phyloP scores from a whole-genome alignment of 2,329 filamentous ascomycete species.

The Diaporthe velutina region DNA sequence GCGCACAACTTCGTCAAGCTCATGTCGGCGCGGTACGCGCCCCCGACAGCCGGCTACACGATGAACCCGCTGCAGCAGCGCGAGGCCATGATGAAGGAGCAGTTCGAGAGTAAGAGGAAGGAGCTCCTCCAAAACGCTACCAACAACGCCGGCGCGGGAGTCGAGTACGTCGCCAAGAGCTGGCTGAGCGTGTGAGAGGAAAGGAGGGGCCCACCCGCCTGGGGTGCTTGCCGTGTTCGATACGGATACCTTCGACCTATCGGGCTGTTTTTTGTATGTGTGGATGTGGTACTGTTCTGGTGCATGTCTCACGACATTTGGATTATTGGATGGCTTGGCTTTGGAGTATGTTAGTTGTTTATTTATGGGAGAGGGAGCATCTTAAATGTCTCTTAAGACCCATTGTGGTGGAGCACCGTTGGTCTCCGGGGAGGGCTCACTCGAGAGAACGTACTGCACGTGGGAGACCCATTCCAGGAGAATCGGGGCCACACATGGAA shows the following conservation, averaged over 20 bases:
- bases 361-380: not conserved
- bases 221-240: not conserved
- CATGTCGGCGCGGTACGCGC: slow-evolving; percentile 54
- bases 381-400: not conserved
- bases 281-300: not conserved
- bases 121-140: slow-evolving; percentile 57
- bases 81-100: slow-evolving; percentile 61
- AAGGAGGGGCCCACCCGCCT: not conserved
- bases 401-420: not conserved
- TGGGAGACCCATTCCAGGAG: slow-evolving; percentile 33
- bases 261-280: not conserved
- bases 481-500: slow-evolving; percentile 16
- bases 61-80: slow-evolving; percentile 62
- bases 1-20: slow-evolving; percentile 60
- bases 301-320: slow-evolving; percentile 26
- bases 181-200: slow-evolving; percentile 50
- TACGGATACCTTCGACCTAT: not conserved
- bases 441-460: slow-evolving; percentile 17
- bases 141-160: slow-evolving; percentile 51
- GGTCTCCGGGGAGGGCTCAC: not conserved
- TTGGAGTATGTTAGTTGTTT: slow-evolving; percentile 17
- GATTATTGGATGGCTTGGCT: not conserved
- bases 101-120: slow-evolving; percentile 57
- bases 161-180: slow-evolving; percentile 54
- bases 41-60: slow-evolving; percentile 52